A percentile compares a stretch with the other conserved stretches of the same genome.
These are phyloP conservation scores for Ustilago nuda DNA, from an alignment of 1,284 basidiomycete species.

Conservation along the genomic window DNA sequence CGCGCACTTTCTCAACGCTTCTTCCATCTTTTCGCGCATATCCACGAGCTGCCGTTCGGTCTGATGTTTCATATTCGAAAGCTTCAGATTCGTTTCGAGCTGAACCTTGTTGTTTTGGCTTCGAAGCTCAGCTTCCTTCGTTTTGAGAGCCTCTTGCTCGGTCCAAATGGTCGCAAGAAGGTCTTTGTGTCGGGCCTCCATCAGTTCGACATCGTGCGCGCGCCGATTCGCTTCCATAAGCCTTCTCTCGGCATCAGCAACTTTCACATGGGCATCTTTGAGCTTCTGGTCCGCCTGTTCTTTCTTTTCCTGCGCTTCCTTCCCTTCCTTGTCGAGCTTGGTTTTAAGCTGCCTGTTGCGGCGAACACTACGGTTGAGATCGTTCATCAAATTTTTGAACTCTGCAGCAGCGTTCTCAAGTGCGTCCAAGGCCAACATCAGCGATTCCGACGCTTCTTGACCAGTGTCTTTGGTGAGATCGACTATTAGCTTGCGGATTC, in stretches of 20 bases:
- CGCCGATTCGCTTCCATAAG: not conserved
- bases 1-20: not conserved
- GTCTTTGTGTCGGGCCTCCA: not conserved
- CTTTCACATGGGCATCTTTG: not conserved
- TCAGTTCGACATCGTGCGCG: not conserved
- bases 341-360: constrained; percentile 1
- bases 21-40: constrained; percentile 1
- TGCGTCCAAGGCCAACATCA: constrained; percentile 12
- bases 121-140: not conserved
- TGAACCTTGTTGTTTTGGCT: not conserved
- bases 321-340: not conserved
- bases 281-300: not conserved
- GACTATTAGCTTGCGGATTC: constrained; percentile 26
- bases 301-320: not conserved
- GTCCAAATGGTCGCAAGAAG: not conserved
- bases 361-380: constrained; percentile 4
- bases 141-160: not conserved
- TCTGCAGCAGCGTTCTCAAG: constrained; percentile 14
- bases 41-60: not conserved
- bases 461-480: constrained; percentile 18
- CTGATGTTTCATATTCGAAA: constrained; percentile 6
- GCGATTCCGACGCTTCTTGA: not conserved
- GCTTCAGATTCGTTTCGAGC: constrained; percentile 6
- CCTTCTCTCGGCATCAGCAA: not conserved
- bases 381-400: constrained; percentile 16